These are phyloP conservation scores for Suillus alpinus DNA, from an alignment of 768 basidiomycete genomes.

Conservation along the genomic window DNA sequence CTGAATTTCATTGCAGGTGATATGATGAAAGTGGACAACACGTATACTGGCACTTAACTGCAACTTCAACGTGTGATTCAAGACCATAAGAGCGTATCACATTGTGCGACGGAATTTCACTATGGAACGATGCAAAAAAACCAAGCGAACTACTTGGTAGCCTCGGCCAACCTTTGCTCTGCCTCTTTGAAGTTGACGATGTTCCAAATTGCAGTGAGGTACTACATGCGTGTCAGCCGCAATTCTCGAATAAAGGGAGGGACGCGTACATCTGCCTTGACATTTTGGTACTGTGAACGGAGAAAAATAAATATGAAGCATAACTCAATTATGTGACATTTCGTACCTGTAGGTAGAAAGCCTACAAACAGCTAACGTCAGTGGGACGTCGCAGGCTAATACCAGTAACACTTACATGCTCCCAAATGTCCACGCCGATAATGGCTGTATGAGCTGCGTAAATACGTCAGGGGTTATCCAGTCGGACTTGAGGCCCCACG, in stretches of 20 bases:
- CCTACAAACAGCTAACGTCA: constrained; percentile 34
- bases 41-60: not conserved
- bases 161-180: constrained; percentile 52
- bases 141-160: constrained; percentile 22
- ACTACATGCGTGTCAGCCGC: constrained; percentile 43
- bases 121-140: not conserved
- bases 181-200: constrained; percentile 97
- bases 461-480: constrained; percentile 10
- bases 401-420: constrained; percentile 58
- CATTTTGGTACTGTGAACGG: constrained; percentile 74
- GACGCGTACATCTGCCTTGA: constrained; percentile 83
- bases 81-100: not conserved
- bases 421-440: constrained; percentile 97
- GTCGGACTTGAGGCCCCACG: constrained; percentile 13
- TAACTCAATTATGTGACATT: not conserved
- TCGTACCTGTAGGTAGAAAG: constrained; percentile 55
- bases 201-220: constrained; percentile 92
- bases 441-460: constrained; percentile 76
- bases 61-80: not conserved
- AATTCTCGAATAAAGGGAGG: not conserved
- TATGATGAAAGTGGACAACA: not conserved
- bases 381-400: constrained; percentile 8
- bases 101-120: not conserved
- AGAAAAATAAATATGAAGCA: constrained; percentile 16
- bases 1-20: not conserved